These are phyloP conservation scores for Penicillium macrosclerotiorum DNA, from an alignment of 495 filamentous ascomycete genomes.

Conservation along the genomic window DNA sequence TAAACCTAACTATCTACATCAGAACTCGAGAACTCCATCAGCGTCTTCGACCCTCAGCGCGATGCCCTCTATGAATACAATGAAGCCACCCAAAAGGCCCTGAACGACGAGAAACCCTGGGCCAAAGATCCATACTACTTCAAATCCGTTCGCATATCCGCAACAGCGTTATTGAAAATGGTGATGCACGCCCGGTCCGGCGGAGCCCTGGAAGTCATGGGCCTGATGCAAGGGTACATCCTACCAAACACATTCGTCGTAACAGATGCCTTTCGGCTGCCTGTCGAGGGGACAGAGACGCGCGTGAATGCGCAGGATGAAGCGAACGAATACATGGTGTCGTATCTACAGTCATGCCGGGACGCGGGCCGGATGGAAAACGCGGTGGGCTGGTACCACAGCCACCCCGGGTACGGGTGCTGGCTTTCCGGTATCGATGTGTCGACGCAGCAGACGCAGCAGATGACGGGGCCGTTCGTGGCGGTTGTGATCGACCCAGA, in stretches of 20 bases:
- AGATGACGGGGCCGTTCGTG: constrained; percentile 88
- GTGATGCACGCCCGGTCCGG: constrained; percentile 97
- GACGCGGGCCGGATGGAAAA: constrained; percentile 81
- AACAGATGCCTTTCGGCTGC: constrained; percentile 90
- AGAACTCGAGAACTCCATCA: constrained; percentile 89
- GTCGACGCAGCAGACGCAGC: constrained; percentile 77
- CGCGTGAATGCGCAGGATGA: constrained; percentile 93
- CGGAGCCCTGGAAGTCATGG: constrained; percentile 93
- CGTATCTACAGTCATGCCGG: constrained; percentile 73
- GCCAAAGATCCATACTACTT: constrained; percentile 80
- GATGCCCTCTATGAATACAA: constrained; percentile 91
- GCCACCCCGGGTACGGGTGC: constrained; percentile 96
- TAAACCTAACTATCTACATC: too few relatives aligned
- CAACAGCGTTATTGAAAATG: constrained; percentile 96
- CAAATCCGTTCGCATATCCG: constrained; percentile 88
- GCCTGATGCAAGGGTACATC: constrained; percentile 96
- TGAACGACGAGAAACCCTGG: constrained; percentile 69
- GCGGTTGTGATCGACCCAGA: constrained; percentile 98
- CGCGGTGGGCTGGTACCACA: constrained; percentile 97
- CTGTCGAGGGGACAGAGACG: constrained; percentile 97
- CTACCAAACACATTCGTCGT: constrained; percentile 78
- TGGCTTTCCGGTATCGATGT: constrained; percentile 98
- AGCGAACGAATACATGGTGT: constrained; percentile 94
- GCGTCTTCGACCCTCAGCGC: constrained; percentile 77
- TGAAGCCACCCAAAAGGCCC: constrained; percentile 58